These are phyloP conservation scores for Schwanniomyces etchellsii DNA, from an alignment of 1,139 yeast species.

Conservation along the genomic window DNA sequence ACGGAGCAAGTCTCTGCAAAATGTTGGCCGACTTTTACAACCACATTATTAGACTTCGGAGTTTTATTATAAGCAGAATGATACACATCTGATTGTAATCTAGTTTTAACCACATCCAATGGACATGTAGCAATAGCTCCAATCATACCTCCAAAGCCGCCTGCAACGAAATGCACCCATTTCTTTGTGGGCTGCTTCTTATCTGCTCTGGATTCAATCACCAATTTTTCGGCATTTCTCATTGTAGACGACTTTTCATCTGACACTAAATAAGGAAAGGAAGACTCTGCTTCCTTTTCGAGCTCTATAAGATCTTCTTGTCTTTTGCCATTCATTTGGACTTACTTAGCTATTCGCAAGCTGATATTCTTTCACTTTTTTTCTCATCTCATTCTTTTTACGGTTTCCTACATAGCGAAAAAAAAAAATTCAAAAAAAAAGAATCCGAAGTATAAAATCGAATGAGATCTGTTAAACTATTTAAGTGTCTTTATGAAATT, in stretches of 20 bases:
- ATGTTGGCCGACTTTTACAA: constrained; percentile 54
- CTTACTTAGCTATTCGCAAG: background rate
- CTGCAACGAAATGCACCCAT: constrained; percentile 99
- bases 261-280: constrained; percentile 60
- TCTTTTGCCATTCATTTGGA: background rate
- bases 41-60: constrained; percentile 35
- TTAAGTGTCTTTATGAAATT: constrained; percentile 78
- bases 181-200: constrained; percentile 45
- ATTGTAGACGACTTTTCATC: constrained; percentile 59
- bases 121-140: constrained; percentile 96
- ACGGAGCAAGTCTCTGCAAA: constrained; percentile 79
- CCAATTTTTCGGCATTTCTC: constrained; percentile 21
- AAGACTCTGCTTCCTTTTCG: constrained; percentile 51
- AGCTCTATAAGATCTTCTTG: constrained; percentile 14
- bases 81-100: constrained; percentile 85
- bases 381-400: background rate
- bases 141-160: constrained; percentile 96
- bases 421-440: background rate
- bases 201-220: constrained; percentile 5
- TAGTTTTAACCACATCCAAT: constrained; percentile 91
- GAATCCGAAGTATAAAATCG: background rate
- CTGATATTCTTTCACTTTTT: background rate
- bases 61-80: constrained; percentile 33
- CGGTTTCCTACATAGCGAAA: background rate
- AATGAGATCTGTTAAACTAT: constrained; percentile 11